A percentile compares a stretch with the other conserved stretches of the same genome.
Evolutionary conservation across 805 yeast species (phyloP).

Genomic region (Candida cerambycidarum): DNA sequence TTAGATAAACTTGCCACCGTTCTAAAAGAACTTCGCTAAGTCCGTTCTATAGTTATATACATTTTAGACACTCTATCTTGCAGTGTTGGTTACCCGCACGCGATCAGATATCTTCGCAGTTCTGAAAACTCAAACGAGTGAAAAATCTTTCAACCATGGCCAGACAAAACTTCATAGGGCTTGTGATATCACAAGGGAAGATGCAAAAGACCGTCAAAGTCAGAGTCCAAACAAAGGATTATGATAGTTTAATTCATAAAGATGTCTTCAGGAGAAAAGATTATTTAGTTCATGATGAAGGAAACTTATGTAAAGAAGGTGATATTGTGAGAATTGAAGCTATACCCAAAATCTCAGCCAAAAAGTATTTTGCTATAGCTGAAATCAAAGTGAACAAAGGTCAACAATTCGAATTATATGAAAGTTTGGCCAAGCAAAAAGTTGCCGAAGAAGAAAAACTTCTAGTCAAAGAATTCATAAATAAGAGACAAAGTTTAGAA

Average conservation of each 20-base stretch:
- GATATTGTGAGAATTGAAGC: constrained; percentile 92
- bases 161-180: constrained; percentile 86
- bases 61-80: too few species aligned
- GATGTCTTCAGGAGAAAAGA: constrained; percentile 77
- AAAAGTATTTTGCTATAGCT: constrained; percentile 86
- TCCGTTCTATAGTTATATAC: too few species aligned
- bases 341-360: constrained; percentile 78
- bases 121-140: constrained; percentile 3
- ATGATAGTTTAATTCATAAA: constrained; percentile 70
- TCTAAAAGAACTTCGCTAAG: constrained; percentile 5
- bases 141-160: constrained; percentile 60
- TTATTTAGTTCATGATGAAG: constrained; percentile 91
- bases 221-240: constrained; percentile 74
- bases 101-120: background rate
- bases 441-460: constrained; percentile 66
- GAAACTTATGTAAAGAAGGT: constrained; percentile 87
- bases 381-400: constrained; percentile 88
- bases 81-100: too few species aligned
- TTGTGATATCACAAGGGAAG: constrained; percentile 93
- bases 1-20: constrained; percentile 45
- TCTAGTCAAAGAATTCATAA: constrained; percentile 54
- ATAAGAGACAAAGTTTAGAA: constrained; percentile 35
- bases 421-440: constrained; percentile 64
- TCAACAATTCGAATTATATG: constrained; percentile 83
- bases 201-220: constrained; percentile 96